Evolutionary conservation across 495 filamentous ascomycete species (phyloP).

Genomic region (Daldinia decipiens): DNA sequence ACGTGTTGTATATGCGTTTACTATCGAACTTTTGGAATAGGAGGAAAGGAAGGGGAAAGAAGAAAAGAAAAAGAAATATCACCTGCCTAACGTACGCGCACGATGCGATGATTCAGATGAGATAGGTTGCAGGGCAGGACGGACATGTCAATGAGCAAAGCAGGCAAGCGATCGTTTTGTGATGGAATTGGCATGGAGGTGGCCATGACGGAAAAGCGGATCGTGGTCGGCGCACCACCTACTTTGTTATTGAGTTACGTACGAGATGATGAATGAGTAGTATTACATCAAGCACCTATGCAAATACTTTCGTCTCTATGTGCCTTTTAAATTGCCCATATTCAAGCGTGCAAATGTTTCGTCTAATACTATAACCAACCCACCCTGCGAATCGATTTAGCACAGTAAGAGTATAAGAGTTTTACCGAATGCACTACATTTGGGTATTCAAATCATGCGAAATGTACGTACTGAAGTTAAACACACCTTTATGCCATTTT

Average conservation of each 20-base stretch:
- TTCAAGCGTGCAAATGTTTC: no score
- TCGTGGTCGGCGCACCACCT: conserved; percentile 32
- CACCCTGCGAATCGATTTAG: no score
- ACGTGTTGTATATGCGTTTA: background rate
- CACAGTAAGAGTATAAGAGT: no score
- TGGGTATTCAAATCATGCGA: no score
- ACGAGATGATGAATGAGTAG: conserved; percentile 7
- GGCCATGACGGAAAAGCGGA: conserved; percentile 11
- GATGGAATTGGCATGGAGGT: conserved; percentile 1
- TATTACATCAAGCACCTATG: conserved; percentile 3
- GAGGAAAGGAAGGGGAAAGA: background rate
- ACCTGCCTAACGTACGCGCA: background rate
- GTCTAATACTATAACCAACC: no score
- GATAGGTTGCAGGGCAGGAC: background rate
- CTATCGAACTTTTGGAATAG: background rate
- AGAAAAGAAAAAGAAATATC: background rate
- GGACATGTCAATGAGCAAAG: conserved; percentile 8
- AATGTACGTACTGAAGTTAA: no score
- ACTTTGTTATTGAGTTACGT: conserved; percentile 1
- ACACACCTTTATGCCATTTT: no score
- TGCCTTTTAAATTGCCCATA: no score
- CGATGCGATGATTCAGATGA: conserved; percentile 22
- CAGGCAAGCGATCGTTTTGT: conserved; percentile 2
- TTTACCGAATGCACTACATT: no score
- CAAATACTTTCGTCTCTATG: no score